Evolutionary conservation across 2,329 filamentous ascomycete species (phyloP).

Genomic region (Catunica adiposa): DNA sequence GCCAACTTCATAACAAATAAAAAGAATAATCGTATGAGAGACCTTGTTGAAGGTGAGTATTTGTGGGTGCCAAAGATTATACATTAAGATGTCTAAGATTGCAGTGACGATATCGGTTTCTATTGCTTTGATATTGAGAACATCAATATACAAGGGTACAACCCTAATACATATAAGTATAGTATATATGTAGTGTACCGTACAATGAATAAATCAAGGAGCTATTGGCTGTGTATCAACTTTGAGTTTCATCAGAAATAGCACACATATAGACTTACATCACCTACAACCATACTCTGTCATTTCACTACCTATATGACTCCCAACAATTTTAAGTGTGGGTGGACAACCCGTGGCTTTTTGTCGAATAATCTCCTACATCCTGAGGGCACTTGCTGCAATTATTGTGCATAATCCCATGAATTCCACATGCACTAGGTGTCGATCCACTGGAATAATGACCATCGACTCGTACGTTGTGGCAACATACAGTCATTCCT

Average conservation of each 20-base stretch:
- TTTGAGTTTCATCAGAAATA: too few relatives aligned
- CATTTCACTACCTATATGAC: not conserved
- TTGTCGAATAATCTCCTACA: not conserved
- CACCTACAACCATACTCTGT: not conserved
- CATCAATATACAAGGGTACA: too few relatives aligned
- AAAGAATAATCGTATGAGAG: not conserved
- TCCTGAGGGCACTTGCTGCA: not conserved
- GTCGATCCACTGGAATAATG: not conserved
- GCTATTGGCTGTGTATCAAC: too few relatives aligned
- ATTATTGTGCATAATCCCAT: not conserved
- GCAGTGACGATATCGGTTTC: too few relatives aligned
- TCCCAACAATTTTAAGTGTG: not conserved
- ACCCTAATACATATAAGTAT: too few relatives aligned
- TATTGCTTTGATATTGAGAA: too few relatives aligned
- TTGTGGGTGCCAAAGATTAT: too few relatives aligned
- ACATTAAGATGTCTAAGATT: too few relatives aligned
- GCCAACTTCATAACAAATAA: not conserved
- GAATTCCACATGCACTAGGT: not conserved
- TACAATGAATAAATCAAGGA: too few relatives aligned
- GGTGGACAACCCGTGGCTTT: not conserved
- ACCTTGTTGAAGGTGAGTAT: too few relatives aligned
- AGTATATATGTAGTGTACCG: too few relatives aligned
- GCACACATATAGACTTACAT: too few relatives aligned
- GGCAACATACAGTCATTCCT: not conserved
- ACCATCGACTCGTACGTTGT: not conserved